Conservation (phyloP, 345 rosid species). For the Aurinia saxatilis region DNA sequence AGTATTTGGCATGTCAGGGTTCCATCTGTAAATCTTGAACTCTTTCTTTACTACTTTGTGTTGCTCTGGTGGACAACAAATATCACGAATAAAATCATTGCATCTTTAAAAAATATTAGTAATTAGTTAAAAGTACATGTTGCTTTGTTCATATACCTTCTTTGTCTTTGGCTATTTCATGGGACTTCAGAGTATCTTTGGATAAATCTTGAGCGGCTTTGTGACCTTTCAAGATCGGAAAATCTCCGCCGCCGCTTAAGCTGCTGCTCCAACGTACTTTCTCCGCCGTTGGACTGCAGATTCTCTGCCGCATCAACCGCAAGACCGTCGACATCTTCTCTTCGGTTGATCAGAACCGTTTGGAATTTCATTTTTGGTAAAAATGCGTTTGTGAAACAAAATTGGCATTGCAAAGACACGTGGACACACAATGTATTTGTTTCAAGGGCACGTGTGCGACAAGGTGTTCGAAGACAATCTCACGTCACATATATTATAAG, state of each 20-base stretch:
- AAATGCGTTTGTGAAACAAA: not conserved
- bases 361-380: not conserved
- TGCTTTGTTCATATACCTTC: not conserved
- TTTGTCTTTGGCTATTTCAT: slow-evolving; percentile 7
- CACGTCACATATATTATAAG: not conserved
- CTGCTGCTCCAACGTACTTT: slow-evolving; percentile 25
- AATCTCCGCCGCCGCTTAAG: slow-evolving; percentile 22
- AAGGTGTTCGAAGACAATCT: not conserved
- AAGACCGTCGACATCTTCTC: slow-evolving; percentile 9
- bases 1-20: slow-evolving; percentile 39
- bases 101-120: not conserved
- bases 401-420: not conserved
- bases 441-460: not conserved
- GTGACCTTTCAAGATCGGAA: slow-evolving; percentile 39
- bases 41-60: slow-evolving; percentile 32
- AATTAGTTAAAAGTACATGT: not conserved
- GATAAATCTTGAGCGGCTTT: slow-evolving; percentile 44
- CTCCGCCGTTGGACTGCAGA: slow-evolving; percentile 1
- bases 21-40: slow-evolving; percentile 63
- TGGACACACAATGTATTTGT: not conserved
- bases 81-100: not conserved
- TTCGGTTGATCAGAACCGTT: not conserved
- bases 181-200: slow-evolving; percentile 33
- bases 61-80: slow-evolving; percentile 4
- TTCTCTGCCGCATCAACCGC: not conserved